Evolutionary conservation across 169 alveolate genomes (phyloP).

Genomic region (Amoebophrya sp.): DNA sequence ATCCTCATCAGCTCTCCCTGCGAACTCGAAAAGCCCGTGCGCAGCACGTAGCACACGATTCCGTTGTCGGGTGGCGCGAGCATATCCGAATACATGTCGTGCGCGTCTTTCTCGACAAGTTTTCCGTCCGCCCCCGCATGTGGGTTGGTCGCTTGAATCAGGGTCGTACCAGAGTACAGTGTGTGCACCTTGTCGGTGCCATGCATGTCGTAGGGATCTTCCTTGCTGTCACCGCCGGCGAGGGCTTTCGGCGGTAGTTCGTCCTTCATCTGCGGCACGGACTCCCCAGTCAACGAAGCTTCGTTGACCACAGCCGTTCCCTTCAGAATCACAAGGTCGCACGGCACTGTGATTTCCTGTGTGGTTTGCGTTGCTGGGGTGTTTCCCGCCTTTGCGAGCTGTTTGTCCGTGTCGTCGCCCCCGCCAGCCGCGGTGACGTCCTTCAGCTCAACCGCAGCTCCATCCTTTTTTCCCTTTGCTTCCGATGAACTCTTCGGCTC

Average conservation of each 20-base stretch:
- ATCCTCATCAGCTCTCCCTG: constrained; percentile 82
- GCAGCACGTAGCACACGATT: constrained; percentile 28
- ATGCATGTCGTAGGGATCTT: constrained; percentile 21
- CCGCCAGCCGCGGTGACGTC: too few relatives aligned
- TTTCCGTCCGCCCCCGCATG: too few relatives aligned
- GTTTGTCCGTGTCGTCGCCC: too few relatives aligned
- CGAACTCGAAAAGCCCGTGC: constrained; percentile 34
- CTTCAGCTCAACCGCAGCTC: too few relatives aligned
- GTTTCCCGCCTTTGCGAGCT: too few relatives aligned
- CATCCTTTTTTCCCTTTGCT: too few relatives aligned
- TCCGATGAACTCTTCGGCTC: too few relatives aligned
- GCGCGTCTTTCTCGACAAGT: background rate
- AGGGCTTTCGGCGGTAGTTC: constrained; percentile 26
- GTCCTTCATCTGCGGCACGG: constrained; percentile 61
- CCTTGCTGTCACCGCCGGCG: background rate
- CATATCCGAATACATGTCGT: background rate
- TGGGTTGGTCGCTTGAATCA: constrained; percentile 25
- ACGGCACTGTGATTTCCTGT: too few relatives aligned
- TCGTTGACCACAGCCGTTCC: too few relatives aligned
- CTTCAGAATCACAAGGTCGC: too few relatives aligned
- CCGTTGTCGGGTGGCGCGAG: background rate
- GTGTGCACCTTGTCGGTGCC: constrained; percentile 55
- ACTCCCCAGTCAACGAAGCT: constrained; percentile 47
- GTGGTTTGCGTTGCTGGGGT: too few relatives aligned
- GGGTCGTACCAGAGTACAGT: constrained; percentile 59